Conservation (phyloP, 2,329 filamentous ascomycete genomes). For the Cryphonectria carpinicola region DNA sequence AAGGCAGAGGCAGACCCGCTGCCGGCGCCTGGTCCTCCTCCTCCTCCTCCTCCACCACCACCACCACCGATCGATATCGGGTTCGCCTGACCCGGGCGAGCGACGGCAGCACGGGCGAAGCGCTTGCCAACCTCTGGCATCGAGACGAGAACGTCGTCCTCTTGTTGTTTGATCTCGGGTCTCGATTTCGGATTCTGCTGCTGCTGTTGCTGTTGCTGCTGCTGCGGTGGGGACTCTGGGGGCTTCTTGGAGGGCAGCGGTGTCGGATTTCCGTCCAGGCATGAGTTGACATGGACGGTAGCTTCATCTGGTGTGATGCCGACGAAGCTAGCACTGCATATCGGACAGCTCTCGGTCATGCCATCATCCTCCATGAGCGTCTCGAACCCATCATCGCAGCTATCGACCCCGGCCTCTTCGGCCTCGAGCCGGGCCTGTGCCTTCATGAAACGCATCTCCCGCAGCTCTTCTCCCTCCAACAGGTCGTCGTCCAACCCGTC, state of each 20-base stretch:
- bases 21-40: conserved; percentile 28
- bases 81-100: conserved; percentile 79
- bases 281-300: conserved; percentile 87
- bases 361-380: conserved; percentile 36
- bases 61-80: conserved; percentile 66
- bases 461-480: conserved; percentile 65
- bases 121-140: conserved; percentile 54
- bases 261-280: conserved; percentile 80
- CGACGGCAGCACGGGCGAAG: conserved; percentile 69
- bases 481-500: conserved; percentile 58
- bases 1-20: conserved; percentile 71
- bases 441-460: conserved; percentile 72
- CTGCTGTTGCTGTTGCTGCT: conserved; percentile 8
- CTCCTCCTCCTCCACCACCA: neutral
- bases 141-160: conserved; percentile 36
- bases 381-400: conserved; percentile 40
- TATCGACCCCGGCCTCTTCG: conserved; percentile 51
- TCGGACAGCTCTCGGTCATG: conserved; percentile 65
- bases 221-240: conserved; percentile 28
- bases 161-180: conserved; percentile 21
- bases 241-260: conserved; percentile 48
- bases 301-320: conserved; percentile 68
- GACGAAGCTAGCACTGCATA: conserved; percentile 70
- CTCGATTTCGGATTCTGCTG: conserved; percentile 15
- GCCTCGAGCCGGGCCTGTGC: conserved; percentile 72